Evolutionary conservation across 2,329 filamentous ascomycete species (phyloP).

Genomic region (Fusarium armeniacum): DNA sequence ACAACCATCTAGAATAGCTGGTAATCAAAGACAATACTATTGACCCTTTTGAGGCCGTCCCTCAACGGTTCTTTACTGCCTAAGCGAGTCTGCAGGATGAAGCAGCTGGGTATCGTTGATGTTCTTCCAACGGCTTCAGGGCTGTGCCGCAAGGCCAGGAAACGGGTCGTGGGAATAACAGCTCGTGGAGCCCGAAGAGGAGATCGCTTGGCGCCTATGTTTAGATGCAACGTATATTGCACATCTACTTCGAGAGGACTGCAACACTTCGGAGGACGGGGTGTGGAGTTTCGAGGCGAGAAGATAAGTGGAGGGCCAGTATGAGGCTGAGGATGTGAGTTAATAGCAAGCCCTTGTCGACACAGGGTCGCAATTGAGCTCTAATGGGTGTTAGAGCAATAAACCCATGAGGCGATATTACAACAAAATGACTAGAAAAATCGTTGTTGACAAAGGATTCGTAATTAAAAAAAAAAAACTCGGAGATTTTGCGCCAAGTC

Average conservation of each 20-base stretch:
- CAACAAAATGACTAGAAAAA: conserved; percentile 9
- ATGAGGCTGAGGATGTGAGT: conserved; percentile 40
- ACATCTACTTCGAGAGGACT: conserved; percentile 34
- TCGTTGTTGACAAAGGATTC: not conserved
- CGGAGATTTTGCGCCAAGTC: conserved; percentile 10
- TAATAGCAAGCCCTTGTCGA: conserved; percentile 11
- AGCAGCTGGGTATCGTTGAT: conserved; percentile 12
- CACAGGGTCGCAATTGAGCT: conserved; percentile 26
- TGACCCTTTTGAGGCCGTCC: conserved; percentile 27
- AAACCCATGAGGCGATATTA: conserved; percentile 13
- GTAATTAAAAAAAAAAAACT: not conserved
- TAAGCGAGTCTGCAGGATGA: conserved; percentile 15
- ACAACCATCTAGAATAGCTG: not conserved
- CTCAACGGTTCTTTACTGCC: conserved; percentile 26
- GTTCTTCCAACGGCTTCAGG: conserved; percentile 1
- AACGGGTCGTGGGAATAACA: conserved; percentile 28
- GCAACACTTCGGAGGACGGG: conserved; percentile 32
- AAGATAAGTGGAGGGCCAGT: conserved; percentile 20
- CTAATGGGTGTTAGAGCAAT: conserved; percentile 27
- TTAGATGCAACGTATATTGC: conserved; percentile 38
- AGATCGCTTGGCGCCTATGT: conserved; percentile 22
- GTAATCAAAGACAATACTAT: not conserved
- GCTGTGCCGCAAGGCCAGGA: conserved; percentile 17
- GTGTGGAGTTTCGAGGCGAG: conserved; percentile 32
- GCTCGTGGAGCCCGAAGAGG: conserved; percentile 24